These are phyloP conservation scores for Sporothrix luriei DNA, from an alignment of 2,329 filamentous ascomycete genomes.

Conservation along the genomic window DNA sequence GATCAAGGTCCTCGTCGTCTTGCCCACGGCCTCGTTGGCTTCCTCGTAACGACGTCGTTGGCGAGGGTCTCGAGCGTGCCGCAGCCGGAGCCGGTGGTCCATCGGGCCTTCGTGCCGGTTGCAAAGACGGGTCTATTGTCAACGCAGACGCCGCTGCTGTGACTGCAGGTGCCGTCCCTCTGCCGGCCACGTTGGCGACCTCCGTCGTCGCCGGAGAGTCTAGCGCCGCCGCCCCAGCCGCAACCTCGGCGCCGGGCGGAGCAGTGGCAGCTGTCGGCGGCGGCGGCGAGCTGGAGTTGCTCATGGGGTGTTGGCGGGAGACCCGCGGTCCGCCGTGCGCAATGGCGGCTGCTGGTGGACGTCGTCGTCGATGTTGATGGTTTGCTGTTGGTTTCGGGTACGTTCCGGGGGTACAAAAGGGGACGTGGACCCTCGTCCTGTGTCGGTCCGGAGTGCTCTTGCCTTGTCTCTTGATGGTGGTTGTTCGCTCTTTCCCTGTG, in stretches of 20 bases:
- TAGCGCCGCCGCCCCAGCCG: not conserved
- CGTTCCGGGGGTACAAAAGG: not conserved
- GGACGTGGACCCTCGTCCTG: not conserved
- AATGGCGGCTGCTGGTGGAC: not conserved
- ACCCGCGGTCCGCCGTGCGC: constrained; percentile 19
- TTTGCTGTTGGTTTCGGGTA: not conserved
- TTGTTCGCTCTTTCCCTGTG: constrained; percentile 16
- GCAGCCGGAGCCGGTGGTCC: not conserved
- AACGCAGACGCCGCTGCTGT: constrained; percentile 2
- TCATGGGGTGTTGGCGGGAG: constrained; percentile 30
- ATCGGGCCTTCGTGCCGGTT: not conserved
- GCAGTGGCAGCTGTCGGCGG: constrained; percentile 26
- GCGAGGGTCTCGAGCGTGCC: not conserved
- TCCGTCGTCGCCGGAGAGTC: constrained; percentile 3
- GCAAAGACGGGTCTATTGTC: not conserved
- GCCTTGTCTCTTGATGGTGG: not conserved
- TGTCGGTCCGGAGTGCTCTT: constrained; percentile 6
- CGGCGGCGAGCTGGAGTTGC: constrained; percentile 33
- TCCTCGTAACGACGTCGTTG: not conserved
- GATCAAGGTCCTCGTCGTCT: constrained; percentile 4
- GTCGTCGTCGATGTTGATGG: not conserved
- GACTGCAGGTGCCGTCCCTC: constrained; percentile 6
- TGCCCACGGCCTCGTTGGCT: not conserved
- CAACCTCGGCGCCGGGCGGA: constrained; percentile 12
- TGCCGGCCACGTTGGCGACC: not conserved